Conservation (phyloP, 805 yeast genomes). For the Starmerella kuoi region DNA sequence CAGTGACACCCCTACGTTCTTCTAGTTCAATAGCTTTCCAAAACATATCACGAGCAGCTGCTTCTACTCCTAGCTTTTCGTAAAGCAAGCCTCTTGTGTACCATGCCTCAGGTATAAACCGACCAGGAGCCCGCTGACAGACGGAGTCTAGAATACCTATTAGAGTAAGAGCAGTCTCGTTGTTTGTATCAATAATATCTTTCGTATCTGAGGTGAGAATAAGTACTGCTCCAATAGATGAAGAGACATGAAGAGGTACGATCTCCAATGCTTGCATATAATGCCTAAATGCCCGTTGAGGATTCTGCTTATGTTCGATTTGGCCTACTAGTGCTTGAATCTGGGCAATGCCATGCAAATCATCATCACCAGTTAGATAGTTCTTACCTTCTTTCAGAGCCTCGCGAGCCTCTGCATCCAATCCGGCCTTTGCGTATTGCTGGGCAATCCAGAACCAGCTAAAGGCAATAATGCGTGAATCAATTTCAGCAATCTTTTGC, state of each 20-base stretch:
- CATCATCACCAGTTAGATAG: constrained; percentile 36
- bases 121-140: constrained; percentile 30
- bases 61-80: constrained; percentile 44
- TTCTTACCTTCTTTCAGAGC: constrained; percentile 62
- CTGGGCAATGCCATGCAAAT: constrained; percentile 6
- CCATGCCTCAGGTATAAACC: constrained; percentile 50
- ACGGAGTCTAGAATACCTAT: constrained; percentile 17
- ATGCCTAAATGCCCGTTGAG: constrained; percentile 13
- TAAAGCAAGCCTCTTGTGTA: constrained; percentile 53
- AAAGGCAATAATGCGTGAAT: constrained; percentile 7
- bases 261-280: constrained; percentile 17
- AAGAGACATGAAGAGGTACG: constrained; percentile 15
- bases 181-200: not conserved
- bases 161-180: constrained; percentile 4
- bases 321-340: constrained; percentile 8
- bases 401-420: constrained; percentile 49
- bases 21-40: constrained; percentile 33
- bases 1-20: constrained; percentile 17
- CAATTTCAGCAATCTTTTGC: not conserved
- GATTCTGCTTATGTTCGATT: constrained; percentile 6
- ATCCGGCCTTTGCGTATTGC: constrained; percentile 46
- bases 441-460: constrained; percentile 68
- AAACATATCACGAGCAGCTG: constrained; percentile 38
- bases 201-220: constrained; percentile 1
- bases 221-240: constrained; percentile 19